Base-by-base conservation (phyloP, 2,329 filamentous ascomycete species). In the Sordariomycetes sp. region DNA sequence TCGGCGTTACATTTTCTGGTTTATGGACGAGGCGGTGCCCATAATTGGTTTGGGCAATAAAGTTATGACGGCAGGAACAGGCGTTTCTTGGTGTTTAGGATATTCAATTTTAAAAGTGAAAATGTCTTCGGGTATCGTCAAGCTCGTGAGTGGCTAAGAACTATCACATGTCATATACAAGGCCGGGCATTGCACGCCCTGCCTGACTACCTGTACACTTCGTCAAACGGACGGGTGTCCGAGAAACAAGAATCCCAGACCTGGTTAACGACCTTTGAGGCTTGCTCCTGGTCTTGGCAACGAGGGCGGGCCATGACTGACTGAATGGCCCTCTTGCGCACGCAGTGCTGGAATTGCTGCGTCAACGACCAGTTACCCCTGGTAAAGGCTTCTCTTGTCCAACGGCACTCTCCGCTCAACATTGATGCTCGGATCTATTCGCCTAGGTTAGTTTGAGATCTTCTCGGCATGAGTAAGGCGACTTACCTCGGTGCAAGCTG, bases 171-270 rank as follows among this genome's bases (percentile, higher is more conserved):
- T n/a, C n/a, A n/a, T n/a, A n/a, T n/a, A n/a, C n/a, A n/a, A n/a
- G n/a, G n/a, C n/a, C n/a, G n/a, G n/a, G n/a, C 25, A 28, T 28
- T 16, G 25, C n/a, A 28, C 25, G 8, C n/a, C n/a, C 8, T 24
- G 24, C 24, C 30, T 64, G 12, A 7, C 23, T 57, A 90, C 56
- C 86, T 79, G 58, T 94, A 98, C 34, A 98, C 87, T 56, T 96
- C 90, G 57, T 96, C 87, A 59, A 98, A 98, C 3, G 92, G 92
- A 50, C 92, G 70, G 4, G 90, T 96, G 59, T 98, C 92, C 33
- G 75, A 67, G 56, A 94, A 98, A 58, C 92, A 98, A 48, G 87
- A 95, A 46, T 94, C 88, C 86, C 90, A 98, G n/a, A 98, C 92
- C 59, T 94, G 82, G 59, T 96, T 92, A 38, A 98, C 86, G 18